Conservation (phyloP, 768 basidiomycete genomes). For the Suillus paluster region DNA sequence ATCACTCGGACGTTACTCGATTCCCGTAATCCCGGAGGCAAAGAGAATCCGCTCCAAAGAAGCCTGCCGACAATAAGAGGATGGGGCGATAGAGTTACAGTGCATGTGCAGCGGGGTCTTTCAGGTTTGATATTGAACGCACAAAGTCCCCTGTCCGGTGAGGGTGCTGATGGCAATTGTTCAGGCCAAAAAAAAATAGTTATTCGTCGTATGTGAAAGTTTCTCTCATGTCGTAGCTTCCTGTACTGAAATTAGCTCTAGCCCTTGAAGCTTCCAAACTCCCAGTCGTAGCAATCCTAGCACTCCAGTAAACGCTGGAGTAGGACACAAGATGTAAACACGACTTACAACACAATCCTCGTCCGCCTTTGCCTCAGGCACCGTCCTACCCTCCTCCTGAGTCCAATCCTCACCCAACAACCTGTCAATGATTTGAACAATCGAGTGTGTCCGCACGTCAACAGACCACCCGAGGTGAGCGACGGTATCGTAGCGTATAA, state of each 20-base stretch:
- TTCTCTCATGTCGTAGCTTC: not conserved
- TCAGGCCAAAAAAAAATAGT: not conserved
- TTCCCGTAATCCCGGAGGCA: too few relatives aligned
- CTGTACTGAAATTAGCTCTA: not conserved
- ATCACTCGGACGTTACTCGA: too few relatives aligned
- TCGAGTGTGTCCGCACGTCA: constrained; percentile 70
- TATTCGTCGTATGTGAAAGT: not conserved
- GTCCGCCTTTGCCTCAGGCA: constrained; percentile 56
- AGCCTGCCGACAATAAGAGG: too few relatives aligned
- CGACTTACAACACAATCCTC: constrained; percentile 66
- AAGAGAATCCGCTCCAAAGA: too few relatives aligned
- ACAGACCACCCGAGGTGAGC: constrained; percentile 80
- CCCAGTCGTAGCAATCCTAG: constrained; percentile 79
- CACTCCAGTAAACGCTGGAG: constrained; percentile 6
- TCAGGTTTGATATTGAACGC: too few relatives aligned
- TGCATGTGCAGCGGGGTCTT: too few relatives aligned
- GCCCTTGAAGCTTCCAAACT: constrained; percentile 52
- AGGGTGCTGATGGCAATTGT: not conserved
- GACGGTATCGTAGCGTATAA: constrained; percentile 86
- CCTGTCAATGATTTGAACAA: constrained; percentile 71
- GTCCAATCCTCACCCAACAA: constrained; percentile 58
- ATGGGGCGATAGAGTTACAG: too few relatives aligned
- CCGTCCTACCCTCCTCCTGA: constrained; percentile 47
- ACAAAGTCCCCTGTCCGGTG: too few relatives aligned
- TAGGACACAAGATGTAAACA: not conserved